Evolutionary conservation across 1,284 basidiomycete species (phyloP), one percentile per base, ranked within the genome.

Genomic region (Irpex lacteus): DNA sequence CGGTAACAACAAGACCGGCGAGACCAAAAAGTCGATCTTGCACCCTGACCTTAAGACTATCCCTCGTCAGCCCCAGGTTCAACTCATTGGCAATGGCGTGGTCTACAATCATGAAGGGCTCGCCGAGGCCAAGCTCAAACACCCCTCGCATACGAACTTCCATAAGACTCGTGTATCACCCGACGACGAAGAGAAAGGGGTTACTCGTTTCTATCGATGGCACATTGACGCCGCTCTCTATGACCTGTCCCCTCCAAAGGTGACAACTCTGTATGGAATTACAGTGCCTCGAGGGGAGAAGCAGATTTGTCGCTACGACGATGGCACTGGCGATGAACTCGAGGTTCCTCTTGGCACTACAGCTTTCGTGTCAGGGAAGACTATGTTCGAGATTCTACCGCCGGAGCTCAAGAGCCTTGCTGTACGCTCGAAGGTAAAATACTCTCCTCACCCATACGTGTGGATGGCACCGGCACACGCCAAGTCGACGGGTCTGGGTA

Each of bases 191-290:
- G 85, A 79, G 8, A 82, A 84, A 61, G 92, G 92, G 32, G 76
- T 82, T 53, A 96, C 95, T 9, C 85, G 95, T 36, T 96, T 94
- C 82, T 96, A 95, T 74, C 83, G 94, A 61, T 95, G 94, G 94
- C 95, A 97, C 77, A 96, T 97, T 75, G 95, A 98, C 71, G 95
- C 95, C 0, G 95, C 95, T 0, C 78, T 97, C 32, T 98, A 97
- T 75, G 88, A 92, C 66, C 85, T 95, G 26, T 85, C 86, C 21
- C 93, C 93, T n/a, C 95, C 95, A 2, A 89, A 85, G 69, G 95
- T 95, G 50, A 98, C 96, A 2, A 94, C 95, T 0, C 85, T 98
- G 6, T 95, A 96, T 69, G 94, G 88, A 0, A 80, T 96, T 63
- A 81, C 73, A 1, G 89, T 96, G 0, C 95, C 95, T 0, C 69